Base-by-base conservation (phyloP, 805 yeast species). In the Kazachstania psychrophila region DNA sequence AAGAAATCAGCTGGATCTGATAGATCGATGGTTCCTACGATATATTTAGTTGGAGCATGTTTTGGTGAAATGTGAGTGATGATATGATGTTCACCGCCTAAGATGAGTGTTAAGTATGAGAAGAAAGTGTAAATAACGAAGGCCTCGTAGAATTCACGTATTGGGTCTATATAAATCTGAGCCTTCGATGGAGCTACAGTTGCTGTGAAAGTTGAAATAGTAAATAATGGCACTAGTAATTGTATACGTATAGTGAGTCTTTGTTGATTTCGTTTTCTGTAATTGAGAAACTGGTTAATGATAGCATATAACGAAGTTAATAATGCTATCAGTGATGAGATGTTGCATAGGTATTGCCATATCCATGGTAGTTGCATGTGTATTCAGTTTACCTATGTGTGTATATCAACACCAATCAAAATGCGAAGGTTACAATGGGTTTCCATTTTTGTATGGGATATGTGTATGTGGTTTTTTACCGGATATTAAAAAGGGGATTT, bases 111-210 rank as follows among this genome's bases (percentile, higher is more conserved):
- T 37, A 92, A 65, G 20, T 87, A 66, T 23, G 89, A 72, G 64
- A 84, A 89, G 56, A 92, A 92, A 2, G 96, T 86, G 59, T 92
- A 92, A 23, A 92, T 83, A 23, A 88, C 96, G 61, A 92, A 85
- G 0, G 97, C 96, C 59, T 92, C 98, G 59, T 92, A 92, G 1
- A 89, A 74, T 55, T 92, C 98, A 31, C 92, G 67, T 0, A 83
- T 49, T 0, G 95, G 94, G 47, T 82, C 92, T 3, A 86, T 27
- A 33, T 47, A 39, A 66, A 65, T 38, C 57, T 62, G 33, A 68
- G 75, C 22, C 64, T 42, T 4, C 47, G 46, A n/a, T 66, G 74
- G 56, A 66, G 62, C 13, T 65, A 61, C 15, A 79, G 66, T 41
- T 47, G 76, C 69, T 3, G 72, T 47, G 50, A 73, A 81, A 52